Conservation (phyloP, 345 rosid species). For the Citrus inodora region DNA sequence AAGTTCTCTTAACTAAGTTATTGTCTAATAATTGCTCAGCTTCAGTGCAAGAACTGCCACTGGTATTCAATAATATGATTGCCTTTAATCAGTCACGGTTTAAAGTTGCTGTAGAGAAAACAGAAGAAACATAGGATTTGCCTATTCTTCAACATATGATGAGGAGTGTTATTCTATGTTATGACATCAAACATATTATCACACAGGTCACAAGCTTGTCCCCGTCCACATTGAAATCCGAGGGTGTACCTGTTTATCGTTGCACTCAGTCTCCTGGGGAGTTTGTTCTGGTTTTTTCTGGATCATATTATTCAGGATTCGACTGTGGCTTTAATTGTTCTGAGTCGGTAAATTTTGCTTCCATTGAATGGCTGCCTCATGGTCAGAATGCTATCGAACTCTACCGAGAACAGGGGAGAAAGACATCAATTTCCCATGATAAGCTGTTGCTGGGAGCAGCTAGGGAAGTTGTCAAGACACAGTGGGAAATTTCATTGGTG, state of each 20-base stretch:
- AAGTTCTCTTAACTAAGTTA: background rate
- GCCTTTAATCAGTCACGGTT: background rate
- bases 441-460: constrained; percentile 62
- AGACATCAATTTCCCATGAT: constrained; percentile 56
- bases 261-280: constrained; percentile 71
- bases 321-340: constrained; percentile 69
- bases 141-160: background rate
- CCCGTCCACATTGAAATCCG: constrained; percentile 38
- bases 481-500: constrained; percentile 41
- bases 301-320: constrained; percentile 55
- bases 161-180: background rate
- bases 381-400: constrained; percentile 53
- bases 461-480: constrained; percentile 53
- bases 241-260: constrained; percentile 58
- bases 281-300: constrained; percentile 63
- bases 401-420: constrained; percentile 44
- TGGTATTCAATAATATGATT: background rate
- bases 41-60: background rate
- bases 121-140: background rate
- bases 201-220: constrained; percentile 44
- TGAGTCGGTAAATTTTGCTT: constrained; percentile 67
- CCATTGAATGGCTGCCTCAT: constrained; percentile 68
- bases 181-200: constrained; percentile 6
- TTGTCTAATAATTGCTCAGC: background rate
- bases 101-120: background rate